These are phyloP conservation scores for Tylopilus sp. DNA, from an alignment of 768 basidiomycete species.

Conservation along the genomic window DNA sequence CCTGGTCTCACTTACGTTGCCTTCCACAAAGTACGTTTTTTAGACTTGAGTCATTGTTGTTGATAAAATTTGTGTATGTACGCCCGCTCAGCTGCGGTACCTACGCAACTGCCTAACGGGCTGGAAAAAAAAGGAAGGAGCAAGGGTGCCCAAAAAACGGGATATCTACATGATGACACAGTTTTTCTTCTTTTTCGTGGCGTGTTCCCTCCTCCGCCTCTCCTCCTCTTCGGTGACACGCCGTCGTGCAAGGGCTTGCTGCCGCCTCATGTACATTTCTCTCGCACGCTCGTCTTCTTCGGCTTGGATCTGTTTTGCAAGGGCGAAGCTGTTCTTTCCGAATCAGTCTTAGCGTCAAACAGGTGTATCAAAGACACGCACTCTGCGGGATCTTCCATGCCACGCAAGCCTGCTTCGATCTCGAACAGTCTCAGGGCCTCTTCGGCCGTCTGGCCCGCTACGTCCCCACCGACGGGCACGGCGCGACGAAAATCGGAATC, in stretches of 20 bases:
- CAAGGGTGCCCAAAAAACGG: not conserved
- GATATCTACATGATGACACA: conserved; percentile 40
- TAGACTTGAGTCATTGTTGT: not conserved
- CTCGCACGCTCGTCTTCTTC: conserved; percentile 67
- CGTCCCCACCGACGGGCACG: conserved; percentile 76
- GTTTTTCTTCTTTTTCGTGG: conserved; percentile 39
- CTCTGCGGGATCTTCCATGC: conserved; percentile 55
- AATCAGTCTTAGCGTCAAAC: not conserved
- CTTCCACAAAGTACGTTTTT: not conserved
- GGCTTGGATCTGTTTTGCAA: conserved; percentile 75
- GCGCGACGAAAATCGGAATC: conserved; percentile 65
- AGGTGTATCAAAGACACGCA: conserved; percentile 33
- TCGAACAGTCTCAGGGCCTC: conserved; percentile 52
- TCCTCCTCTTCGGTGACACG: conserved; percentile 18
- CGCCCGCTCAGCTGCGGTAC: not conserved
- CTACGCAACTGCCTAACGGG: not conserved
- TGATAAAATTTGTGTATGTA: no score
- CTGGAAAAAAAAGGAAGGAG: not conserved
- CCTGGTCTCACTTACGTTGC: not conserved
- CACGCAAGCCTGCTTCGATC: conserved; percentile 35
- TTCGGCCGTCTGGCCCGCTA: conserved; percentile 69
- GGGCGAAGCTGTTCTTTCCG: conserved; percentile 33
- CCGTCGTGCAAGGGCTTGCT: conserved; percentile 27
- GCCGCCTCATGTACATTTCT: conserved; percentile 32
- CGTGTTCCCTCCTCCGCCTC: conserved; percentile 12